A percentile compares a stretch with the other conserved stretches of the same genome.
These are phyloP conservation scores for Mortierella sp. DNA, from an alignment of 371 early-diverging fungal species.

Conservation along the genomic window DNA sequence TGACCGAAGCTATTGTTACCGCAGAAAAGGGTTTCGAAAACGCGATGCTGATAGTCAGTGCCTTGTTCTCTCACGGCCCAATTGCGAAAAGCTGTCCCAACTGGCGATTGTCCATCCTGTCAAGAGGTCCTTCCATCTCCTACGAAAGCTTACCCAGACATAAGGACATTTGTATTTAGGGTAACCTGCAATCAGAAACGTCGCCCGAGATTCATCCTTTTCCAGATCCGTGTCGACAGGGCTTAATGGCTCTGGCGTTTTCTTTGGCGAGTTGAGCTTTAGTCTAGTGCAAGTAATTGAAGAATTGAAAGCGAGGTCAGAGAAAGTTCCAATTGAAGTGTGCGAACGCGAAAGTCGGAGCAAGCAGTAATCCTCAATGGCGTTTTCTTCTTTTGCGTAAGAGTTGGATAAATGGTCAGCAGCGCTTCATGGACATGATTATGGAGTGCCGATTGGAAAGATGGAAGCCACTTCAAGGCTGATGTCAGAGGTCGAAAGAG, in stretches of 20 bases:
- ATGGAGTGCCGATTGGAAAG: background rate
- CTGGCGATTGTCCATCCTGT: no score
- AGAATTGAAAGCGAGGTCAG: background rate
- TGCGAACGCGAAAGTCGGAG: background rate
- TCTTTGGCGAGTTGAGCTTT: slow-evolving; percentile 27
- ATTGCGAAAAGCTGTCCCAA: background rate
- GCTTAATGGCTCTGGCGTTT: slow-evolving; percentile 58
- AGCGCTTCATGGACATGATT: background rate
- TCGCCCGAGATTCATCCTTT: slow-evolving; percentile 65
- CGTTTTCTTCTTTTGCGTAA: background rate
- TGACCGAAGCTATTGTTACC: slow-evolving; percentile 64
- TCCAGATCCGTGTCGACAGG: slow-evolving; percentile 67
- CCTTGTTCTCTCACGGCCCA: no score
- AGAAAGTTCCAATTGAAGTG: background rate
- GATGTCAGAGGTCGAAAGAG: background rate
- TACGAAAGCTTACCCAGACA: slow-evolving; percentile 78
- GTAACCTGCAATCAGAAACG: slow-evolving; percentile 84
- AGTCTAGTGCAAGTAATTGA: slow-evolving; percentile 22
- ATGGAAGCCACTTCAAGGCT: slow-evolving; percentile 17
- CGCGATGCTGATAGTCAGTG: background rate
- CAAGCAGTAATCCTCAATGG: background rate
- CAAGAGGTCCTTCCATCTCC: no score
- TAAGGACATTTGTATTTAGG: slow-evolving; percentile 85
- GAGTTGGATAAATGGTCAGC: background rate
- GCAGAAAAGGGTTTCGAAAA: background rate